Conservation (phyloP, 1,139 yeast genomes). For the Arxiozyma bovina region DNA sequence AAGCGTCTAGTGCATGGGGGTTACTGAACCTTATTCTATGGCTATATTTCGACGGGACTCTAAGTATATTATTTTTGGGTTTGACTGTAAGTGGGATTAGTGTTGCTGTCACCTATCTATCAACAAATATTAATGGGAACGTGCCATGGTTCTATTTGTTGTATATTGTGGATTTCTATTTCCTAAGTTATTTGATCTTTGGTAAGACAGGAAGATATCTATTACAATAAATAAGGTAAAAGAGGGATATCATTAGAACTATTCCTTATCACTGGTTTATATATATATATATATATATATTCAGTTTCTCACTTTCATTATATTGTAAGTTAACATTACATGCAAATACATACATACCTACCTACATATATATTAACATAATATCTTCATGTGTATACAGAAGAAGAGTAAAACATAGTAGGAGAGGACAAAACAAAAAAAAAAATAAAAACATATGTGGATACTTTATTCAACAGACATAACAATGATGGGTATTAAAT, state of each 20-base stretch:
- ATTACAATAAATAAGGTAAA: constrained; percentile 40
- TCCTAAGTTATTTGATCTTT: constrained; percentile 58
- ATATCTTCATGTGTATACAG: too few species aligned
- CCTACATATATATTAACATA: not conserved
- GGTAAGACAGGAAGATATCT: constrained; percentile 60
- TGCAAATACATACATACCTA: not conserved
- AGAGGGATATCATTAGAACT: constrained; percentile 38
- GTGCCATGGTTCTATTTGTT: constrained; percentile 50
- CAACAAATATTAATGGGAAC: constrained; percentile 40
- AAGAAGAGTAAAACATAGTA: too few species aligned
- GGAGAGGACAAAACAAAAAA: too few species aligned
- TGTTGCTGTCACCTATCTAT: not conserved
- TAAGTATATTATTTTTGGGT: constrained; percentile 56
- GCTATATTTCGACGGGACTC: constrained; percentile 69
- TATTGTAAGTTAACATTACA: too few species aligned
- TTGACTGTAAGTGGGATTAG: not conserved
- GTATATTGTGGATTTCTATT: constrained; percentile 41
- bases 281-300: too few species aligned
- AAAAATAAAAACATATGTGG: too few species aligned
- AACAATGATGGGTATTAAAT: too few species aligned
- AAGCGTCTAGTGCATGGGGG: constrained; percentile 69
- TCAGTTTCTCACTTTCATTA: too few species aligned
- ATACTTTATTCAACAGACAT: too few species aligned
- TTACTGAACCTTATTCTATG: constrained; percentile 71
- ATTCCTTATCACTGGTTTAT: too few species aligned